Evolutionary conservation across 345 rosid genomes (phyloP), one percentile per base, ranked within the genome.

Genomic region (Combretum micranthum): DNA sequence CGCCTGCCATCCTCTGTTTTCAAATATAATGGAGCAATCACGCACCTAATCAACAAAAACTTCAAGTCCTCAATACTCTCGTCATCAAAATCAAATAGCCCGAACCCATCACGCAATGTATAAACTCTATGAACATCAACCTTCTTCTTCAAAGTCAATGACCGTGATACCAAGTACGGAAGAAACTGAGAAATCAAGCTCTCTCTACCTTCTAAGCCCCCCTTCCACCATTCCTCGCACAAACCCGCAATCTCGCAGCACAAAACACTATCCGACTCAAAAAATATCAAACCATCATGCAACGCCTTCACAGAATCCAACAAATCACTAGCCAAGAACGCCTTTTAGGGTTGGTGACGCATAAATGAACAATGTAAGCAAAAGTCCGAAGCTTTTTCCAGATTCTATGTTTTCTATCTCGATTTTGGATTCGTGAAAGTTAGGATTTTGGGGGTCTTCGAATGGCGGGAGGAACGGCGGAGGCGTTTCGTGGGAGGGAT

Each of bases 191-290:
- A 81, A 69, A 93, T 85, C 44, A 93, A 57, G 51, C 69, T 61
- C 44, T 86, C 96, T 53, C 83, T 74, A 16, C 63, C 88, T 10
- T 69, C 55, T 2, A 82, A 51, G 45, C 69, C 73, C 67, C 69
- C 86, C 66, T 83, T 89, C 99, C 97, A 92, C 85, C 84, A 93
- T 22, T 63, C 61, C 82, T 93, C 99, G 15, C 96, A 93, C 20
- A 86, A 54, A 42, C 73, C 72, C 19, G 82, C 80, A n/a, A 89
- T 70, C 69, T 89, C 96, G 14, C 66, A 50, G 37, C 82, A 73
- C 62, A 93, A 60, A 56, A 45, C 71, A 25, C 78, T 59, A 75
- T 86, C 86, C 42, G 84, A 83, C 69, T 93, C 99, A 17, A 93
- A 83, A 44, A 83, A 59, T 4, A 80, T 52, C 67, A 93, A 67